These are phyloP conservation scores for Hypoxylon subgilvum DNA, from an alignment of 495 filamentous ascomycete genomes.

Conservation along the genomic window DNA sequence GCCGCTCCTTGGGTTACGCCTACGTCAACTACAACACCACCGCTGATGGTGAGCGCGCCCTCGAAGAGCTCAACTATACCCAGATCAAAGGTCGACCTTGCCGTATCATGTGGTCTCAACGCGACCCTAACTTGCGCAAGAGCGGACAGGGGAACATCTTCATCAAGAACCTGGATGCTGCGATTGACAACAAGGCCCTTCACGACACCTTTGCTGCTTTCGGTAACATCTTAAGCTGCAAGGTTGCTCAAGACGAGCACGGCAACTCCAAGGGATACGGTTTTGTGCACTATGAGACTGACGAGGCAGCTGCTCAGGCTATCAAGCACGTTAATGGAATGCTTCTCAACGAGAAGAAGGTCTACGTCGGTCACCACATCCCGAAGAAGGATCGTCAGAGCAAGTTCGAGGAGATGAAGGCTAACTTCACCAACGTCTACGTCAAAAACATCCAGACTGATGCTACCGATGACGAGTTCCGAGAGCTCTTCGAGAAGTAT, in stretches of 20 bases:
- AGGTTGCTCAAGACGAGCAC: constrained; percentile 97
- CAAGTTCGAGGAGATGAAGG: constrained; percentile 99
- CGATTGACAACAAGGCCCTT: constrained; percentile 99
- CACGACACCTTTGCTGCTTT: constrained; percentile 99
- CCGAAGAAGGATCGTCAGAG: constrained; percentile 99
- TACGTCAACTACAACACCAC: constrained; percentile 99
- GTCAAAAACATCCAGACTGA: constrained; percentile 97
- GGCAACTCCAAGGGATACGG: constrained; percentile 97
- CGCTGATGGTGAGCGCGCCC: constrained; percentile 91
- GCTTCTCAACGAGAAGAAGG: constrained; percentile 99
- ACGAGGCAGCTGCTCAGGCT: constrained; percentile 92
- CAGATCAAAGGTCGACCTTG: constrained; percentile 98
- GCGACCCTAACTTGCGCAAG: constrained; percentile 98
- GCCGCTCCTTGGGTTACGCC: constrained; percentile 97
- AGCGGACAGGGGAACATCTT: constrained; percentile 99
- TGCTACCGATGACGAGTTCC: constrained; percentile 91
- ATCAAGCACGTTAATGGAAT: constrained; percentile 99
- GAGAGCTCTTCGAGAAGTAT: constrained; percentile 84
- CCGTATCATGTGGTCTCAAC: constrained; percentile 99
- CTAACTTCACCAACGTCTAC: constrained; percentile 99
- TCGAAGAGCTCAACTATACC: constrained; percentile 99
- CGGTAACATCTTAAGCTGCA: constrained; percentile 98
- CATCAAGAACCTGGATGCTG: constrained; percentile 99
- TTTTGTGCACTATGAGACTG: constrained; percentile 99
- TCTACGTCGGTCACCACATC: constrained; percentile 98